Evolutionary conservation across 2,329 filamentous ascomycete genomes (phyloP).

Genomic region (Colletotrichum sp.): DNA sequence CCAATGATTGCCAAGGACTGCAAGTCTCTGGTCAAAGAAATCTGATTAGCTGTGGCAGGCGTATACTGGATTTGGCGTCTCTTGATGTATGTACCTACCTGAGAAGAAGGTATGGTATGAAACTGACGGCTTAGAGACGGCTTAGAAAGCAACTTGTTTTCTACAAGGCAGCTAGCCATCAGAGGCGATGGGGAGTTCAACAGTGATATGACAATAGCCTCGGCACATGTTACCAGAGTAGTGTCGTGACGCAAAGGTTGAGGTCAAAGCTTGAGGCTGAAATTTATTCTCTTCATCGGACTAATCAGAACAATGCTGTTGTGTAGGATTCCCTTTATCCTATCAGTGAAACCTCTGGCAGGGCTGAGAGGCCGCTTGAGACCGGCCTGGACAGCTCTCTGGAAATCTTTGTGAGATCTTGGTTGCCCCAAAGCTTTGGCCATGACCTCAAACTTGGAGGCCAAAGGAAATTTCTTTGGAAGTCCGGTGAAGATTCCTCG

Average conservation of each 20-base stretch:
- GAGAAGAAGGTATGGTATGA: not conserved
- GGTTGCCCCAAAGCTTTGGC: not conserved
- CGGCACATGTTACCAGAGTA: not conserved
- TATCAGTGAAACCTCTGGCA: not conserved
- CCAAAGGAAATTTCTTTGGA: not conserved
- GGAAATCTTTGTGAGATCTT: not conserved
- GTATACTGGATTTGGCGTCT: not conserved
- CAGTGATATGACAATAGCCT: not conserved
- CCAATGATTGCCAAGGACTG: not conserved
- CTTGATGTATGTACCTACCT: accelerated
- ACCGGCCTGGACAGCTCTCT: not conserved
- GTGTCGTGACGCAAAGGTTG: not conserved
- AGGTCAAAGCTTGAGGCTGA: not conserved
- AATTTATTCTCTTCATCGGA: not conserved
- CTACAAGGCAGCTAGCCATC: not conserved
- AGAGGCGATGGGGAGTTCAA: not conserved
- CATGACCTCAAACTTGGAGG: not conserved
- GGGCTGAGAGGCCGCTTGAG: not conserved
- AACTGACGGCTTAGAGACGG: not conserved
- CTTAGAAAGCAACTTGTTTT: not conserved
- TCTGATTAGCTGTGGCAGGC: not conserved
- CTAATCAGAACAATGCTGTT: not conserved
- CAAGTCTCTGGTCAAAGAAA: not conserved
- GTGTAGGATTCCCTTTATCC: not conserved
- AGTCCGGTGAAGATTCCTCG: not conserved